phyloP scores from a whole-genome alignment of 176 grass and related monocot genomes.

The Eragrostis nindensis region DNA sequence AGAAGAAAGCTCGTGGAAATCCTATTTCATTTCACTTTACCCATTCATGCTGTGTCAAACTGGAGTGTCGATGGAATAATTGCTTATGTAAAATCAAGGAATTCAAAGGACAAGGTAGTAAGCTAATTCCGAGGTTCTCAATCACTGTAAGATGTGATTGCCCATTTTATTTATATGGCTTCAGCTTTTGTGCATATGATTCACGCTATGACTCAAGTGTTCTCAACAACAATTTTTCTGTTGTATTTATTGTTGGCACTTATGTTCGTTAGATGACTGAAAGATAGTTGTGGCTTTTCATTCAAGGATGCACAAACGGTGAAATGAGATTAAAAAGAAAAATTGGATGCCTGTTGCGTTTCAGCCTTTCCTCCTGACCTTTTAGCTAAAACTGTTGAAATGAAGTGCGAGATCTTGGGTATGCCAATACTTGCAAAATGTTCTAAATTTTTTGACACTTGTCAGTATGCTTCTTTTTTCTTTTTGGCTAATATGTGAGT shows the following conservation, averaged over 20 bases:
- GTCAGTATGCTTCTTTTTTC: too few species aligned
- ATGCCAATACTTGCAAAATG: not conserved
- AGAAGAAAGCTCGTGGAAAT: conserved; percentile 45
- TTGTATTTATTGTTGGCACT: not conserved
- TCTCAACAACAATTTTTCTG: not conserved
- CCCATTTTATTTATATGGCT: not conserved
- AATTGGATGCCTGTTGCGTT: not conserved
- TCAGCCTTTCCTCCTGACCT: not conserved
- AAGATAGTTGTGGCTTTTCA: too few species aligned
- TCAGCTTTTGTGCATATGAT: not conserved
- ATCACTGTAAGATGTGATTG: not conserved
- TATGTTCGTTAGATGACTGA: too few species aligned
- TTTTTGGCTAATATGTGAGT: too few species aligned
- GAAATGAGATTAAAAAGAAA: not conserved
- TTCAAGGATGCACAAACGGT: not conserved
- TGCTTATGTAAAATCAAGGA: conserved; percentile 24
- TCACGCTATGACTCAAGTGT: too few species aligned
- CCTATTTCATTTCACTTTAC: conserved; percentile 40
- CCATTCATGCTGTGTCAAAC: conserved; percentile 27
- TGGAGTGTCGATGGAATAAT: conserved; percentile 51
- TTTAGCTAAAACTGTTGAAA: not conserved
- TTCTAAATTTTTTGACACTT: too few species aligned
- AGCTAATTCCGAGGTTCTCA: not conserved
- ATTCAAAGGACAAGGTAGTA: conserved; percentile 3
- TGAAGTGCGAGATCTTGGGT: not conserved